phyloP scores from a whole-genome alignment of 2,329 filamentous ascomycete genomes.

The Colletotrichum noveboracense region DNA sequence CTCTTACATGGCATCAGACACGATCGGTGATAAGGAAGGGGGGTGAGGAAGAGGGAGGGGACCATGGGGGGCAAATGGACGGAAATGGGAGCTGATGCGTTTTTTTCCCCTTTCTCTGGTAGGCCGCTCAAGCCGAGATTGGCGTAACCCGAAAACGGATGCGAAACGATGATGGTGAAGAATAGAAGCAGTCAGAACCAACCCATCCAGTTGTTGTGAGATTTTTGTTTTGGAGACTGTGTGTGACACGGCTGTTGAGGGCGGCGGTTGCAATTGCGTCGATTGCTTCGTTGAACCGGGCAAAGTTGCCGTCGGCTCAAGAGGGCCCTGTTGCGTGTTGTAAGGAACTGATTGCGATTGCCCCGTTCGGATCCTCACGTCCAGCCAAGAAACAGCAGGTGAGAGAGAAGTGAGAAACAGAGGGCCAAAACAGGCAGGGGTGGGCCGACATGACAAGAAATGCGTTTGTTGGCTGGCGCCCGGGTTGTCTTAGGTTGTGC shows the following conservation, averaged over 20 bases:
- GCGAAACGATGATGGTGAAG: neutral
- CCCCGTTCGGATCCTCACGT: neutral
- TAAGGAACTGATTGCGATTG: neutral
- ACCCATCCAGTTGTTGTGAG: neutral
- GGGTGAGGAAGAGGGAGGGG: neutral
- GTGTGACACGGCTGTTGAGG: neutral
- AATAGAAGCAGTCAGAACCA: neutral
- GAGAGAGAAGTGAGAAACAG: neutral
- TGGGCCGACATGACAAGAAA: constrained; percentile 9
- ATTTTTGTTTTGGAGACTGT: neutral
- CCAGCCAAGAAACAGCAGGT: neutral
- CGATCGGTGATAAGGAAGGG: neutral
- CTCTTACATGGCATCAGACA: neutral
- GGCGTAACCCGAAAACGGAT: constrained; percentile 1
- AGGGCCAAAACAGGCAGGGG: neutral
- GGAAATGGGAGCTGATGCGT: neutral
- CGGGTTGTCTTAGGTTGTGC: constrained; percentile 17
- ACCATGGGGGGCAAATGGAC: neutral
- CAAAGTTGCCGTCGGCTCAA: neutral
- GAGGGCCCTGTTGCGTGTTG: neutral
- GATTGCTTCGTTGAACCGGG: neutral
- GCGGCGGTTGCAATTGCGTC: neutral
- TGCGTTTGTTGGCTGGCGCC: constrained; percentile 1
- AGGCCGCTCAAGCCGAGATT: neutral
- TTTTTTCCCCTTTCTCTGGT: neutral